Base-by-base conservation (phyloP, 2,329 filamentous ascomycete genomes). In the Aspergillus sp. region DNA sequence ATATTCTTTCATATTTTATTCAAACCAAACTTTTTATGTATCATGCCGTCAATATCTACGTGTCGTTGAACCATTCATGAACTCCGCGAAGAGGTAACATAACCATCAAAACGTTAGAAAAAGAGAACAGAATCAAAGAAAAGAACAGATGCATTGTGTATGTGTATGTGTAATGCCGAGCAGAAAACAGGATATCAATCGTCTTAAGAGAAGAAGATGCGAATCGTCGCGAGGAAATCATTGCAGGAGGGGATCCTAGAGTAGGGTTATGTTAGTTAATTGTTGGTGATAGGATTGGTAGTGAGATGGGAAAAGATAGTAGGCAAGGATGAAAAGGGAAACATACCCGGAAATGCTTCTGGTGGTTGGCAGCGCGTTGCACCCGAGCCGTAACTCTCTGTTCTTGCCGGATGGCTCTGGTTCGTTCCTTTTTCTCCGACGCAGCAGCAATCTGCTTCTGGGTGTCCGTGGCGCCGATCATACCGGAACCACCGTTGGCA, bases 401-500 rank as follows among this genome's bases (percentile, higher is more conserved):
- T 63, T 83, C 80, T 29, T 85, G 82, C 54, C 85, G 81, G 63
- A 88, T 82, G 66, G 88, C 86, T 58, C 85, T 80, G 70, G 87
- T 90, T 61, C 85, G 82, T 58, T 88, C 86, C 68, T 88, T 85
- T 76, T 89, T 87, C 76, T 94, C 90, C 9, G 85, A 82, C 51
- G 84, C 84, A 22, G 80, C 77, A 18, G 90, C 86, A 63, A 88
- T 85, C 54, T 84, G 84, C 79, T 88, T 94, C 81, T 91, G 90
- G 59, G 85, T 81, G n/a, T 89, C 88, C 6, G 85, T 87, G 6
- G 91, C 90, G 49, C 91, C 90, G 50, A 87, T 72, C 89, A 96
- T 90, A 49, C 92, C 92, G 31, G 84, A 72, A 31, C 86, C 89
- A n/a, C 88, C 89, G 63, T 92, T 87, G 20, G 87, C 88, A 62